phyloP scores from a whole-genome alignment of 2,329 filamentous ascomycete species.

The Magnaporthiopsis incrustans region DNA sequence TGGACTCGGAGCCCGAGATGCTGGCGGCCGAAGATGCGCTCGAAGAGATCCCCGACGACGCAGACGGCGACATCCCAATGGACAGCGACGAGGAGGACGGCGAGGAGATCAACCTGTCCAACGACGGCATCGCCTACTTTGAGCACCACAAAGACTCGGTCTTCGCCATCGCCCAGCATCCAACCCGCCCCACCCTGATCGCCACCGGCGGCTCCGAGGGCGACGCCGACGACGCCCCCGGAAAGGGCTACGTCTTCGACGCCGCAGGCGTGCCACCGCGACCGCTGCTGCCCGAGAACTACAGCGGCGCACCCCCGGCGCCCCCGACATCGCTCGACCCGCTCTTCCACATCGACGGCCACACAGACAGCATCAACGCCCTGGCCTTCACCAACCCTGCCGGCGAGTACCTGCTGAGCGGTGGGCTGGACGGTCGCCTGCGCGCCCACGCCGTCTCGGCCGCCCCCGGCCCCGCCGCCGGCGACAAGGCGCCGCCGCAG shows the following conservation, averaged over 20 bases:
- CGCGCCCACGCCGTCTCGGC: slow-evolving; percentile 55
- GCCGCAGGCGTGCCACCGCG: slow-evolving; percentile 52
- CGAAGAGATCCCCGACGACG: slow-evolving; percentile 65
- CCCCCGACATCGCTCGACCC: slow-evolving; percentile 49
- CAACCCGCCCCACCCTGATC: slow-evolving; percentile 65
- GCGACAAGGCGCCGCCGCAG: slow-evolving; percentile 29
- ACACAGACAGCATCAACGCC: slow-evolving; percentile 84
- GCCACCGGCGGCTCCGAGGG: slow-evolving; percentile 74
- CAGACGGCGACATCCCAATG: slow-evolving; percentile 38
- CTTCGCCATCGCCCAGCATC: slow-evolving; percentile 92
- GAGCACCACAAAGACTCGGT: slow-evolving; percentile 85
- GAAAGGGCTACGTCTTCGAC: slow-evolving; percentile 82
- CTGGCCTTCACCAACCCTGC: slow-evolving; percentile 75
- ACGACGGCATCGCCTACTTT: slow-evolving; percentile 91
- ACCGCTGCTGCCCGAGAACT: slow-evolving; percentile 70
- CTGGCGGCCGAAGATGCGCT: slow-evolving; percentile 70
- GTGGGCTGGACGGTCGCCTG: slow-evolving; percentile 77
- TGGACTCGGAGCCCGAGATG: slow-evolving; percentile 59
- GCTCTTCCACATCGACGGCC: slow-evolving; percentile 74
- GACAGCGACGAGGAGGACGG: slow-evolving; percentile 27
- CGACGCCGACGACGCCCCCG: slow-evolving; percentile 51
- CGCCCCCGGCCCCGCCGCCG: slow-evolving; percentile 23
- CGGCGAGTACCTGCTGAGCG: slow-evolving; percentile 80
- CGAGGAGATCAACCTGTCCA: slow-evolving; percentile 71
- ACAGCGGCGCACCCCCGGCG: slow-evolving; percentile 56